Evolutionary conservation across 805 yeast genomes (phyloP).

Genomic region (Lachancea kluyveri): DNA sequence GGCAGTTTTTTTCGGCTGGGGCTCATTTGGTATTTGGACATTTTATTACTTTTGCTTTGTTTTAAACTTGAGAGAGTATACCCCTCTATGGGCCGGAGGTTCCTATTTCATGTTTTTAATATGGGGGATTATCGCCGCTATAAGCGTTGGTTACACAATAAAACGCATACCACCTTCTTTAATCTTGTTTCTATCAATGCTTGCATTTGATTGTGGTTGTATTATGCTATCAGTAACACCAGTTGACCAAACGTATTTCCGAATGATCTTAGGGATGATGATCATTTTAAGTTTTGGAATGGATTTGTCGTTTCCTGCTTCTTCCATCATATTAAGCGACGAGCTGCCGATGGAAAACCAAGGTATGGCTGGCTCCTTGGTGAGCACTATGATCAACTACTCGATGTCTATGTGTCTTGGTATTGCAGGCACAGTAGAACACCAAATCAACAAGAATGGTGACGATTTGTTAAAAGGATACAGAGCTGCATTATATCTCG

Average conservation of each 20-base stretch:
- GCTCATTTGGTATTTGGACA: slow-evolving; percentile 70
- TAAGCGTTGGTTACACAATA: slow-evolving; percentile 44
- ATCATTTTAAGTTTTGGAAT: slow-evolving; percentile 61
- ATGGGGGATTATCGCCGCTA: slow-evolving; percentile 51
- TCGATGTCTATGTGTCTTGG: slow-evolving; percentile 68
- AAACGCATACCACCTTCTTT: slow-evolving; percentile 42
- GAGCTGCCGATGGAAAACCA: slow-evolving; percentile 57
- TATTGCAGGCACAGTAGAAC: slow-evolving; percentile 62
- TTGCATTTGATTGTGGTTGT: slow-evolving; percentile 50
- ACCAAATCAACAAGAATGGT: slow-evolving; percentile 29
- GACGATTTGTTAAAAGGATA: slow-evolving; percentile 37
- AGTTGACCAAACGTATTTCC: slow-evolving; percentile 52
- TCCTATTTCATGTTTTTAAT: slow-evolving; percentile 42
- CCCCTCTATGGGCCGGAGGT: slow-evolving; percentile 42
- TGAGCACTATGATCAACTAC: slow-evolving; percentile 65
- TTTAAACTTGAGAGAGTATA: slow-evolving; percentile 43
- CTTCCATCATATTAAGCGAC: slow-evolving; percentile 56
- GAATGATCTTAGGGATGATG: slow-evolving; percentile 49
- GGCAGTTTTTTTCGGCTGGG: slow-evolving; percentile 63
- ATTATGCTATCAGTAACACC: slow-evolving; percentile 52
- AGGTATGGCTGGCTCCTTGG: slow-evolving; percentile 74
- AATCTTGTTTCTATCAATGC: slow-evolving; percentile 44
- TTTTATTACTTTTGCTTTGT: slow-evolving; percentile 52
- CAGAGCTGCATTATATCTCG: slow-evolving; percentile 53
- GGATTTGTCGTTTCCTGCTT: slow-evolving; percentile 76